These are phyloP conservation scores for Colletotrichum zoysiae DNA, from an alignment of 2,329 filamentous ascomycete species.

Conservation along the genomic window DNA sequence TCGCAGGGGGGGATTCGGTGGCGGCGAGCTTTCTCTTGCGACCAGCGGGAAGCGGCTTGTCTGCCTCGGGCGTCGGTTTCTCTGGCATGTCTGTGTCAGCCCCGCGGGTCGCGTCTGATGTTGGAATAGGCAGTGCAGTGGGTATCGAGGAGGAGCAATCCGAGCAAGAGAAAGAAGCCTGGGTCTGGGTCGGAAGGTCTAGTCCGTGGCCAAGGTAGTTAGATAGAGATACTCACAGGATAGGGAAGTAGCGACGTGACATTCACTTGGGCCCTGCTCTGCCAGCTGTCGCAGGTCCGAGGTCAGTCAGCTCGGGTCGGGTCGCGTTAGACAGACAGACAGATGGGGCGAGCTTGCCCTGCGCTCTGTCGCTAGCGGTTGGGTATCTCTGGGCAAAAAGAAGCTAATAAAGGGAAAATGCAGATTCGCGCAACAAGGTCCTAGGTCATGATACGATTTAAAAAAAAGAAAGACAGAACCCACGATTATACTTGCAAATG, in stretches of 20 bases:
- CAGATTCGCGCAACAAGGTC: neutral
- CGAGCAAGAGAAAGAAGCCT: too few species aligned
- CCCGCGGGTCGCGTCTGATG: neutral
- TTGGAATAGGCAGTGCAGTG: neutral
- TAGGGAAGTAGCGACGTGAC: conserved; percentile 12
- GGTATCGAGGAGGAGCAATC: neutral
- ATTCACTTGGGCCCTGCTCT: neutral
- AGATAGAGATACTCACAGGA: conserved; percentile 8
- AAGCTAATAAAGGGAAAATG: conserved; percentile 32
- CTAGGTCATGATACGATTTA: conserved; percentile 16
- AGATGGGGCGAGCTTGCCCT: conserved; percentile 10
- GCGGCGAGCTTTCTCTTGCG: neutral
- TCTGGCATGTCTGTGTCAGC: conserved; percentile 20
- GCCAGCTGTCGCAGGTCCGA: conserved; percentile 12
- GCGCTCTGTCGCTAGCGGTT: neutral
- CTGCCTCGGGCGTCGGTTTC: neutral
- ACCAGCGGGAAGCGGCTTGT: neutral
- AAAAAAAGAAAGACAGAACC: neutral
- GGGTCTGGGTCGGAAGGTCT: neutral
- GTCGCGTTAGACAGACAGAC: neutral
- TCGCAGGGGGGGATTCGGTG: neutral
- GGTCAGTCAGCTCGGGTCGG: neutral
- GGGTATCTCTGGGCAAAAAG: conserved; percentile 32
- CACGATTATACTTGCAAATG: conserved; percentile 1
- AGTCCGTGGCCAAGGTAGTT: neutral